Evolutionary conservation across 495 filamentous ascomycete genomes (phyloP), one percentile per base, ranked within the genome.

Genomic region (Aspergillus ostianus): DNA sequence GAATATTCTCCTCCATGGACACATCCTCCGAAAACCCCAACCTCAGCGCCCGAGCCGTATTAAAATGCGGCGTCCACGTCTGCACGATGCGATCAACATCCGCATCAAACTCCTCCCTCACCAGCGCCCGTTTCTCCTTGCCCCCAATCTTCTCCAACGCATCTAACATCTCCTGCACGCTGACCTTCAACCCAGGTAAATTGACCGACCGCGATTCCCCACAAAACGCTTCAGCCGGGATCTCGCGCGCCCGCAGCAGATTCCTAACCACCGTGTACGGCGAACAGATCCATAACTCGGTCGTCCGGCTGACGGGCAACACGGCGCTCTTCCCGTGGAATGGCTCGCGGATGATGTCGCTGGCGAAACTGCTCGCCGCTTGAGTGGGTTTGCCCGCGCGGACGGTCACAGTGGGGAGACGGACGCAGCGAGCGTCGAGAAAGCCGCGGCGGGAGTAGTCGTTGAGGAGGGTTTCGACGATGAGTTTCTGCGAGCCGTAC

Each of bases 401-500:
- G 10, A 94, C 87, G 0, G 81, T 82, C 46, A 94, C 85, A 2
- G 90, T 92, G 0, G 90, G 90, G 26, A 94, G 84, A 1, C 90
- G 84, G 51, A 88, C 78, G 15, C 80, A 76, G 9, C 88, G 79
- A 0, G 82, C 90, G 61, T 91, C 84, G 48, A 94, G 64, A 67
- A 85, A 85, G 0, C 86, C 86, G 44, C 84, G 82, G 7, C 90
- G 83, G 29, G 87, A 87, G 73, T 89, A 86, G 64, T 93, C 90
- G 66, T 90, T 92, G 64, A 94, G 70, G 26, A 91, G 74, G 10
- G 79, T 80, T 76, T 94, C 90, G 63, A 82, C 80, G 61, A 92
- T 85, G 62, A 92, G 78, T 73, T 94, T 94, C 76, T 92, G 86
- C 53, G 87, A 82, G 51, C 90, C 90, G 67, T 93, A 93, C 12